A percentile compares a stretch with the other conserved stretches of the same genome.
phyloP scores from a whole-genome alignment of 495 filamentous ascomycete species.

The Entonaema liquescens region DNA sequence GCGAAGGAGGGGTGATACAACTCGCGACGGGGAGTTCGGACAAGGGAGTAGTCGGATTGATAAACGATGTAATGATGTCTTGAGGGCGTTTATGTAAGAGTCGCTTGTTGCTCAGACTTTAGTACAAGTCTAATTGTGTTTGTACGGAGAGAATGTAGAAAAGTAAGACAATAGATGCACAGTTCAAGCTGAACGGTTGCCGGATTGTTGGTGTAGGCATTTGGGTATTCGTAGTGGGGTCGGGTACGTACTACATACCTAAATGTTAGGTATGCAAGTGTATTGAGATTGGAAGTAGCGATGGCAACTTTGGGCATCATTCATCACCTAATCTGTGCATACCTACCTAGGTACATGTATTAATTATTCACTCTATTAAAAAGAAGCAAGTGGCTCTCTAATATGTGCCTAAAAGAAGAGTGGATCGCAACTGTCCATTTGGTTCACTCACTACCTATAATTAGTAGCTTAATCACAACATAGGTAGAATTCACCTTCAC shows the following conservation, averaged over 20 bases:
- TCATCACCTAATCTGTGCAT: not conserved
- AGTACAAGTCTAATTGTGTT: not conserved
- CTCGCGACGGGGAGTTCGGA: not conserved
- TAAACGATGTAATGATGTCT: not conserved
- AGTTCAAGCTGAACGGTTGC: not conserved
- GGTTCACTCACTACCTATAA: too few relatives aligned
- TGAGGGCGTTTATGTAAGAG: not conserved
- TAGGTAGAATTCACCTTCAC: too few relatives aligned
- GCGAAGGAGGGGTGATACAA: not conserved
- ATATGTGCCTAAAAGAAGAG: not conserved
- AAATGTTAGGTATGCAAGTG: too few relatives aligned
- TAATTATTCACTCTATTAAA: not conserved
- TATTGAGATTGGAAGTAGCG: not conserved
- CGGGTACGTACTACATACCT: not conserved
- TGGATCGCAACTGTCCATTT: not conserved
- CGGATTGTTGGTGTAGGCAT: not conserved
- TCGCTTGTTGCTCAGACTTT: not conserved
- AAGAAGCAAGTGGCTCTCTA: not conserved
- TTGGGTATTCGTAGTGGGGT: not conserved
- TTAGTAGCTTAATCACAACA: too few relatives aligned
- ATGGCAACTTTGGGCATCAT: not conserved
- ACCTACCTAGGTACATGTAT: not conserved
- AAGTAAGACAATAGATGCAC: not conserved
- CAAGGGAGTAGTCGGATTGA: not conserved
- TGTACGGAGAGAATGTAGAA: not conserved